phyloP scores from a whole-genome alignment of 2,329 filamentous ascomycete species.

The Beauveria varroae region DNA sequence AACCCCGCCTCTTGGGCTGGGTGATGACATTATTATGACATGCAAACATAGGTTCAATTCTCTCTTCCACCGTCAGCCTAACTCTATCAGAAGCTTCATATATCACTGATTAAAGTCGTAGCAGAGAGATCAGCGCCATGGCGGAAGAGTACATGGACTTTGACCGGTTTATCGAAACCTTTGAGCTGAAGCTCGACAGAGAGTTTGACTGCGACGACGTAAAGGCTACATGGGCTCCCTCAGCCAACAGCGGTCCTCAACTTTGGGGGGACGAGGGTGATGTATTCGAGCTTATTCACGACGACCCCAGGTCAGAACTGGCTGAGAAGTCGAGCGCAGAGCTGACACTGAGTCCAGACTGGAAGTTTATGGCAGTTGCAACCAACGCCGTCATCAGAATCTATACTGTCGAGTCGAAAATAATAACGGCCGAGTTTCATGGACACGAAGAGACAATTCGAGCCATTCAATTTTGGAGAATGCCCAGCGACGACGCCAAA shows the following conservation, averaged over 20 bases:
- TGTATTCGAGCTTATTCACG: constrained; percentile 1
- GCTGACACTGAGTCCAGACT: neutral
- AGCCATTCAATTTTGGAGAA: neutral
- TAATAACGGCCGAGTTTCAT: neutral
- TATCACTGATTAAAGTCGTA: neutral
- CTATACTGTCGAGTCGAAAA: constrained; percentile 1
- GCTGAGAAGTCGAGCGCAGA: constrained; percentile 4
- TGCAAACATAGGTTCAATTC: neutral
- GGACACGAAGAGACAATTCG: neutral
- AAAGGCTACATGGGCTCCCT: constrained; percentile 1
- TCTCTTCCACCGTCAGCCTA: neutral
- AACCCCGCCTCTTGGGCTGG: neutral
- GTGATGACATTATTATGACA: neutral
- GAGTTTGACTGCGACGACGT: constrained; percentile 1
- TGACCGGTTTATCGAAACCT: constrained; percentile 5
- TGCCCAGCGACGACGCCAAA: neutral
- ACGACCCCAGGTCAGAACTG: neutral
- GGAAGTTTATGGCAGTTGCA: neutral
- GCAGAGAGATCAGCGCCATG: neutral
- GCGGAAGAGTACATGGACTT: constrained; percentile 7
- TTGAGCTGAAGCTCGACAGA: constrained; percentile 3
- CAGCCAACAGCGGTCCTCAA: neutral
- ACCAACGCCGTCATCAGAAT: constrained; percentile 2
- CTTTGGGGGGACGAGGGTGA: constrained; percentile 1
- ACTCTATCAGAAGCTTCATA: neutral